Evolutionary conservation across 2,329 filamentous ascomycete species (phyloP).

Genomic region (Xylariaceae sp.): DNA sequence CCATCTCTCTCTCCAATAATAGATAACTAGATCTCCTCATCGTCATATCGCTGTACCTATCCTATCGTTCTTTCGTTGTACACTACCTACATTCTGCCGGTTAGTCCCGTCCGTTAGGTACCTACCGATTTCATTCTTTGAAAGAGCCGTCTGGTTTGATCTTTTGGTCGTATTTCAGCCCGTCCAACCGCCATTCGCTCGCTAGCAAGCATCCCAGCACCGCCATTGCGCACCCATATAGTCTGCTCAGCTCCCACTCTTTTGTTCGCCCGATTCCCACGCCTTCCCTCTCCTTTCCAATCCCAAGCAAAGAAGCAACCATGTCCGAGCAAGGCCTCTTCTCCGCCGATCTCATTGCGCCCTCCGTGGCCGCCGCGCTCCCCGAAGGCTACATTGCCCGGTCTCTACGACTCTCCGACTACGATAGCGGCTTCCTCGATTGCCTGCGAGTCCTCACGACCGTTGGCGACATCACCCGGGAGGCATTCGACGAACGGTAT

Average conservation of each 20-base stretch:
- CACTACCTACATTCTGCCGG: neutral
- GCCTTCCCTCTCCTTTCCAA: neutral
- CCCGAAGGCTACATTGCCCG: slow-evolving; percentile 80
- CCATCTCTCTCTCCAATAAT: neutral
- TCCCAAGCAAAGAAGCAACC: neutral
- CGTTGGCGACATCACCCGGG: slow-evolving; percentile 76
- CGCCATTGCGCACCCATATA: neutral
- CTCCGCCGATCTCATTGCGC: slow-evolving; percentile 68
- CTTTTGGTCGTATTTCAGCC: neutral
- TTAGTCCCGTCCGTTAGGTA: neutral
- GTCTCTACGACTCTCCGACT: slow-evolving; percentile 73
- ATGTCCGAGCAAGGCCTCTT: slow-evolving; percentile 62
- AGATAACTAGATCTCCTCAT: neutral
- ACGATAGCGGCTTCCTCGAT: slow-evolving; percentile 76
- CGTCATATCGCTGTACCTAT: neutral
- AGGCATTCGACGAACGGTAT: slow-evolving; percentile 72
- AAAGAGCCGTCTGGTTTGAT: neutral
- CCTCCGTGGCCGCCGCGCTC: slow-evolving; percentile 63
- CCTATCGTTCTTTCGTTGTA: neutral
- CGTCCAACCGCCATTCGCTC: neutral
- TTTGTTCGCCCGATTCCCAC: neutral
- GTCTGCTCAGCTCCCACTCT: neutral
- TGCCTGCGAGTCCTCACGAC: slow-evolving; percentile 87
- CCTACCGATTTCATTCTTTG: neutral
- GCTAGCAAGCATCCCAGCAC: neutral